Evolutionary conservation across 2,329 filamentous ascomycete genomes (phyloP), one percentile per base, ranked within the genome.

Genomic region (Colletotrichum acutatum): DNA sequence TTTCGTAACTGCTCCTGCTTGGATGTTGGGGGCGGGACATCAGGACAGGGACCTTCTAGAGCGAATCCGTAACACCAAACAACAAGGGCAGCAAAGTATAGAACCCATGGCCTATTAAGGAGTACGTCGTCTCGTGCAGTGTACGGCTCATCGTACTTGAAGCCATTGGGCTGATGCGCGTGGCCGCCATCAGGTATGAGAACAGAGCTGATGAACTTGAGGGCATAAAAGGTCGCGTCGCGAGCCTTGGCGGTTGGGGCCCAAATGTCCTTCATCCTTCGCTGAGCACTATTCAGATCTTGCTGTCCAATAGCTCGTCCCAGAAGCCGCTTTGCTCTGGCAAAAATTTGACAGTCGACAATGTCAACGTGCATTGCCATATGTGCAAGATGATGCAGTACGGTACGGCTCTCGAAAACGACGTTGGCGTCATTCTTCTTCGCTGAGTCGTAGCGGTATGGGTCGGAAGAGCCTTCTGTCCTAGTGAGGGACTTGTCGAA

Each of bases 301-400:
- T 94, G 91, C 1, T 90, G 87, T 1, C 94, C 95, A 74, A 98
- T 97, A 0, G 92, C 92, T 59, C 96, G 91, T 26, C 97, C 96
- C 4, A 98, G 90, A 2, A 98, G 88, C 34, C 95, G 89, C 77
- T 92, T 94, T 1, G 96, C 95, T 9, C 95, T 92, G 5, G 96
- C 97, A 81, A 97, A 98, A 76, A 98, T 97, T 83, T 98, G 96
- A 78, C 95, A 96, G 81, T 98, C 96, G n/a, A 97, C 94, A 66
- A 98, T 95, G 79, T 98, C 96, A 28, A 97, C 95, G 79, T 98
- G 95, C 89, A 98, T 98, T 3, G 95, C 95, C 94, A 99, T 98
- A 82, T 98, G 97, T 0, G 97, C 97, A 14, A 99, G 86, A 78
- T 97, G 95, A 79, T 98, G 95, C 57, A 98, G 86, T 32, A 98